These are phyloP conservation scores for Boletellus ananas DNA, from an alignment of 768 basidiomycete species.

Conservation along the genomic window DNA sequence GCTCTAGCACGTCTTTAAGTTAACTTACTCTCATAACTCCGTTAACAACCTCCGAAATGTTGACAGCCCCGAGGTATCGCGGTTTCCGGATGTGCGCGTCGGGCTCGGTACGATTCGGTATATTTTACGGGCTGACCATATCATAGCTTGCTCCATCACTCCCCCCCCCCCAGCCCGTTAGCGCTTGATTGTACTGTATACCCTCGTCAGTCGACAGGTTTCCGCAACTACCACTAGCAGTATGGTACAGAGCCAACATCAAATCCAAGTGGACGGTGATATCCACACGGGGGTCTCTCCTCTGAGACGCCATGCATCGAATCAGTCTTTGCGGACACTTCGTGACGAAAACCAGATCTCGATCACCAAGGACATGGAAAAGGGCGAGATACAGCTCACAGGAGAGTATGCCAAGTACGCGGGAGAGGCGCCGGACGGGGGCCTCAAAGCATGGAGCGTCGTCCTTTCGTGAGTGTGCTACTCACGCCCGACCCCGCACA, in stretches of 20 bases:
- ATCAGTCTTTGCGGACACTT: constrained; percentile 4
- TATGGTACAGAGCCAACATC: constrained; percentile 3
- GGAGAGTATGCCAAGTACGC: constrained; percentile 14
- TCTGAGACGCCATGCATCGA: background rate
- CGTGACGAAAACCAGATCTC: background rate
- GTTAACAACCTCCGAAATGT: background rate
- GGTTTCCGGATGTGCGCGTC: background rate
- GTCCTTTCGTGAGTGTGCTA: constrained; percentile 17
- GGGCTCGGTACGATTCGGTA: background rate
- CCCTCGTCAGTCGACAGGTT: background rate
- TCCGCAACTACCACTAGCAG: no score
- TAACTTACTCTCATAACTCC: no score
- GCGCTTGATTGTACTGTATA: background rate
- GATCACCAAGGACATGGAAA: constrained; percentile 7
- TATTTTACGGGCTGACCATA: background rate
- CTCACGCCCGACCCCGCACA: background rate
- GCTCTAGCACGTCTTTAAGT: no score
- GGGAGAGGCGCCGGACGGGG: constrained; percentile 26
- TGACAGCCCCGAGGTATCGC: background rate
- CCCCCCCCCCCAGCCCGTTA: background rate
- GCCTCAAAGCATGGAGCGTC: constrained; percentile 29
- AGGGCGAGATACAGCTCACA: background rate
- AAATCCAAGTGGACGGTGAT: background rate
- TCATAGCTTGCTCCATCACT: no score
- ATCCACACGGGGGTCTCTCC: background rate